Base-by-base conservation (phyloP, 192 early-diverging fungal species). In the Lobulomyces angularis region DNA sequence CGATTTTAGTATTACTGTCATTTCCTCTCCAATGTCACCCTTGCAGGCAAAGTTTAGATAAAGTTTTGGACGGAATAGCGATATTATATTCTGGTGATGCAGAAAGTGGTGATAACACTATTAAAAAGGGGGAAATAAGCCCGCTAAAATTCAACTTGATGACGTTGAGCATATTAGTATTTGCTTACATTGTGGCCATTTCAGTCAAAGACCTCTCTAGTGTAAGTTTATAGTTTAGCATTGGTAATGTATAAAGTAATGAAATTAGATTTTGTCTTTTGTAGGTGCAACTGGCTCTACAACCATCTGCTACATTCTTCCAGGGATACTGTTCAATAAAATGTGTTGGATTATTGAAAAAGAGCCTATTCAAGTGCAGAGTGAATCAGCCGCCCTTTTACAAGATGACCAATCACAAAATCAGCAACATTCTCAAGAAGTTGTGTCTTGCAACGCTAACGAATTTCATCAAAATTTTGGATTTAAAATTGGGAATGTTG, bases 251-350 rank as follows among this genome's bases (percentile, higher is more conserved):
- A 6, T 55, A 27, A 52, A 53, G 16, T n/a, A 11, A 2, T n/a
- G 12, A 19, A 36, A 14, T 31, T 30, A 73, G 71, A 74, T 97
- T 3, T 47, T 98, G 35, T 67, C 89, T 0, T 71, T 97, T 47
- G 95, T 98, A 0, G 95, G 95, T 21, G 89, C 92, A 2, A 96
- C 95, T 0, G 95, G 95, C 9, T 90, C 87, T 1, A 96, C 91
- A 0, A 81, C 80, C 23, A 88, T 98, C 28, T 90, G 88, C 35
- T 96, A 95, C 56, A 98, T 98, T 43, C 62, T 98, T 14, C 94
- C 94, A 0, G 87, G 90, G 2, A 29, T 84, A 8, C n/a, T n/a
- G n/a, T n/a, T n/a, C n/a, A n/a, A n/a, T n/a, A n/a, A n/a, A n/a
- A n/a, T n/a, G n/a, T n/a, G n/a, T n/a, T n/a, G n/a, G n/a, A n/a